Evolutionary conservation across 768 basidiomycete genomes (phyloP), one percentile per base, ranked within the genome.

Genomic region (Suillus plorans): DNA sequence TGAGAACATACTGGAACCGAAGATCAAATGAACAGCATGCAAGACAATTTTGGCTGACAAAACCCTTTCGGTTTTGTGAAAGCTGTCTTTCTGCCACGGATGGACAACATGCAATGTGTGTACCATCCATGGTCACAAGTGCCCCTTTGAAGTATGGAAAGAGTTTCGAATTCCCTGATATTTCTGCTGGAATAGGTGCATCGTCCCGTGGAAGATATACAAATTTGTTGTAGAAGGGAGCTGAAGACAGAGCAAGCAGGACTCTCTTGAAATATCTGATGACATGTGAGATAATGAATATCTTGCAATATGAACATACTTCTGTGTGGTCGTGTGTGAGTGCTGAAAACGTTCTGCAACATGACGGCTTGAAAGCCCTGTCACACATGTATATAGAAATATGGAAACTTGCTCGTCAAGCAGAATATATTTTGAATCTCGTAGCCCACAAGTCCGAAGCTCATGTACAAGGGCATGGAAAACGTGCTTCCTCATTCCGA

Each of bases 51-150:
- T 25, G 25, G 25, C 25, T 25, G 25, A 2, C 2, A 2, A 25
- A 25, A 14, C 74, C 68, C 50, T 75, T 77, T 3, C 65, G 67
- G 62, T 76, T 70, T 3, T 67, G 64, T 47, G 63, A 63, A 4
- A 47, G 42, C 14, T 65, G 28, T 37, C 63, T 62, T 37, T 70
- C 70, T 20, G 14, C 67, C 28, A 60, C 64, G 10, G 70, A 42
- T 1, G 68, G 68, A 41, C 60, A 69, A 3, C 68, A 70, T 65
- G 66, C 60, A 37, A 79, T 69, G 42, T 78, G 73, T 0, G 77
- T 73, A 2, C 80, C 75, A 71, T 80, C 78, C 61, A 81, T 72
- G 0, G 76, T 73, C 3, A 76, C 75, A 47, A 73, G 58, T 25
- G 72, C 72, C 39, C 71, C 65, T 37, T 63, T 52, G 60, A 81